Base-by-base conservation (phyloP, 116 monocot species). In the Trichopus zeylanicus region DNA sequence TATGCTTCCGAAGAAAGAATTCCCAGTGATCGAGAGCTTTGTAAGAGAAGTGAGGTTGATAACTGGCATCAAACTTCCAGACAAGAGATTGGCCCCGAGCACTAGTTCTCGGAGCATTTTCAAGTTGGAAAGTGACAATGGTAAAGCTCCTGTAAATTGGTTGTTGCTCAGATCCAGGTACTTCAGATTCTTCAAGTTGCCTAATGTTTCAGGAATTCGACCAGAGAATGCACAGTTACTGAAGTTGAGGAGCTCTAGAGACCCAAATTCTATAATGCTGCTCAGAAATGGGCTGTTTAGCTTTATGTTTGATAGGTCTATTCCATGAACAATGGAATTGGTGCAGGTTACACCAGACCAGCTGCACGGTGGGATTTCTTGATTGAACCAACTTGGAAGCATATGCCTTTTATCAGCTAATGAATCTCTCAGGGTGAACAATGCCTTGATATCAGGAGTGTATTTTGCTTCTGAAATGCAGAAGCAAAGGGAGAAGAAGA, bases 291-390 rank as follows among this genome's bases (percentile, higher is more conserved):
- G 75, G 21, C 70, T 12, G 12, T 74, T 72, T n/a, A 94, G 62
- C 1, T 70, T 75, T 13, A 67, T 63, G 33, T 60, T 38, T 13
- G 86, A 86, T 46, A 94, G 69, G 52, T 89, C 78, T 71, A 94
- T 94, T 33, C 57, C 55, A 26, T 73, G 20, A 38, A 94, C 83
- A 32, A 57, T 54, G 19, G n/a, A 23, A 48, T 29, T 65, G 22
- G 25, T 8, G 51, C 95, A 95, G 28, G 53, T 65, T 25, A 95
- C 71, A 46, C 90, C 95, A 48, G 78, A 68, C 95, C 95, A 95
- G 54, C 76, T 67, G 73, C 95, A 95, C 13, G 90, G 91, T 30
- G 66, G 58, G 7, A 55, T 78, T 57, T 70, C 63, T n/a, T 55
- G 5, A 64, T 83, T 55, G 37, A 86, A 94, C 94, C 94, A 94